These are phyloP conservation scores for Barbarea vulgaris DNA, from an alignment of 345 rosid genomes.

Conservation along the genomic window DNA sequence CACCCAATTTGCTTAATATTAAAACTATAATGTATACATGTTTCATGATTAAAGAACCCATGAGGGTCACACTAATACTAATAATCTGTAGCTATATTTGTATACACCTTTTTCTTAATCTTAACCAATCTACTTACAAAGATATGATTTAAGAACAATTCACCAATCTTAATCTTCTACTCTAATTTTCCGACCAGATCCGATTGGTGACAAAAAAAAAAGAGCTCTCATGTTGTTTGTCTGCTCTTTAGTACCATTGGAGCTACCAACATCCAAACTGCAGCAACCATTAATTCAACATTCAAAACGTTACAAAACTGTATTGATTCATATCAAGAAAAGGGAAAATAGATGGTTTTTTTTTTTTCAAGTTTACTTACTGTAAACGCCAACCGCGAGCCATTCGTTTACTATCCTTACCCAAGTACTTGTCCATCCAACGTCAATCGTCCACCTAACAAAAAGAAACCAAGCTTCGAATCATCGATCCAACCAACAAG, in stretches of 20 bases:
- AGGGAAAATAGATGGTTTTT: not conserved
- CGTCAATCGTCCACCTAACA: slow-evolving; percentile 94
- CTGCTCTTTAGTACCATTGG: slow-evolving; percentile 62
- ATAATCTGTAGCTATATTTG: slow-evolving; percentile 1
- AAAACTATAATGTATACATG: not conserved
- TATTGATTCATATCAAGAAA: not conserved
- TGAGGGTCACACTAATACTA: not conserved
- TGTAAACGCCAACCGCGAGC: slow-evolving; percentile 86
- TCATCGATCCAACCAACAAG: not conserved
- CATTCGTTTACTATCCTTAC: slow-evolving; percentile 89
- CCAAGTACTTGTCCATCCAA: slow-evolving; percentile 99
- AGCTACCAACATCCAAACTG: slow-evolving; percentile 94
- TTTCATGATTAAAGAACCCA: not conserved
- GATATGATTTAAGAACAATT: not conserved
- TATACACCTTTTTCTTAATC: not conserved
- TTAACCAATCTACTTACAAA: not conserved
- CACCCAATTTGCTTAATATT: not conserved
- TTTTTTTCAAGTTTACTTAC: slow-evolving; percentile 48
- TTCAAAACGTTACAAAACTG: not conserved
- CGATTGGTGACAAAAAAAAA: not conserved
- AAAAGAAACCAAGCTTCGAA: not conserved
- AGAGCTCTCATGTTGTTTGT: slow-evolving; percentile 41
- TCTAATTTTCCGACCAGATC: slow-evolving; percentile 14
- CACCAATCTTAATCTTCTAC: not conserved
- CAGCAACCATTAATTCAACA: slow-evolving; percentile 20